These are phyloP conservation scores for Lactarius evosmus DNA, from an alignment of 768 basidiomycete species.

Conservation along the genomic window DNA sequence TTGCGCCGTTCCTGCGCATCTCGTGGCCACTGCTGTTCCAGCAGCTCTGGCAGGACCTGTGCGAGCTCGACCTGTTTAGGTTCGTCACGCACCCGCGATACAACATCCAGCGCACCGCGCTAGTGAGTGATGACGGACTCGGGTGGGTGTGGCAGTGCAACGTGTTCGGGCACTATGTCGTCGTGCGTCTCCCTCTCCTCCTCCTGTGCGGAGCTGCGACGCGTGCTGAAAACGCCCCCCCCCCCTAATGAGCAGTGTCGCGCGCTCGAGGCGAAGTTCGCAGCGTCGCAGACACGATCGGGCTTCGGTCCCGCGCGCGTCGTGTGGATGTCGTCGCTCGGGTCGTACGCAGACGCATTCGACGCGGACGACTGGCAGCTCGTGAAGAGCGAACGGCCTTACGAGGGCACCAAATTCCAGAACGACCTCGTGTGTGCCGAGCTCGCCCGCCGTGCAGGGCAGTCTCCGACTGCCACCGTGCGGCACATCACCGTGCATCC, in stretches of 20 bases:
- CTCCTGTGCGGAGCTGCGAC: not conserved
- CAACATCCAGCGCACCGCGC: constrained; percentile 56
- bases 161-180: constrained; percentile 72
- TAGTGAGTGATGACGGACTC: constrained; percentile 61
- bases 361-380: constrained; percentile 72
- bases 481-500: constrained; percentile 69
- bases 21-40: constrained; percentile 46
- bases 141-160: constrained; percentile 87
- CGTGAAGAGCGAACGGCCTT: constrained; percentile 55
- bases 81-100: constrained; percentile 54
- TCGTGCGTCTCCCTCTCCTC: constrained; percentile 48
- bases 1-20: constrained; percentile 54
- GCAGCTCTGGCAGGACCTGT: constrained; percentile 41
- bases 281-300: constrained; percentile 39
- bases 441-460: constrained; percentile 47
- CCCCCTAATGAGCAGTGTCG: constrained; percentile 61
- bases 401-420: constrained; percentile 73
- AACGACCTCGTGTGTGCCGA: constrained; percentile 61
- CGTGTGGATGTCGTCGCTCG: constrained; percentile 77
- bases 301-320: constrained; percentile 48
- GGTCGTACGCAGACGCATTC: constrained; percentile 53
- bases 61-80: constrained; percentile 37
- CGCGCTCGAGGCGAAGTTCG: constrained; percentile 51
- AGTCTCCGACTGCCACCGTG: constrained; percentile 29
- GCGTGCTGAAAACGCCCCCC: constrained; percentile 1